Conservation (phyloP, 2,329 filamentous ascomycete genomes). For the Pseudocercospora vitis region DNA sequence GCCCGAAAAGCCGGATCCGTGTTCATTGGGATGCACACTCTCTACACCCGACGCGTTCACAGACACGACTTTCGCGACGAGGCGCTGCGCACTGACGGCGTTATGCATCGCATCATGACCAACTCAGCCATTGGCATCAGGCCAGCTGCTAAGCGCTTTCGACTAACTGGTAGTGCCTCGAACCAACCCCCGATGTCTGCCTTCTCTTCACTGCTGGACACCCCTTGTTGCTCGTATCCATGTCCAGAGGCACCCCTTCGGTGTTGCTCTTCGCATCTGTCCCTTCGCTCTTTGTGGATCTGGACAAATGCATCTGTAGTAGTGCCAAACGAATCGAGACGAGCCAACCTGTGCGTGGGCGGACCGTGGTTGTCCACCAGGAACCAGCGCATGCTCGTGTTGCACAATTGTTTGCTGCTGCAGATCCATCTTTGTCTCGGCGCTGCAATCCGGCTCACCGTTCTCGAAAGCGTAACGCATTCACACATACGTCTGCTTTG, state of each 20-base stretch:
- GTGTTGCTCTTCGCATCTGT: no score
- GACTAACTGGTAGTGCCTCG: constrained; percentile 11
- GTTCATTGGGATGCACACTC: constrained; percentile 17
- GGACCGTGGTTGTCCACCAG: constrained; percentile 19
- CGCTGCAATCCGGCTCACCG: constrained; percentile 12
- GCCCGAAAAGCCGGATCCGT: constrained; percentile 14
- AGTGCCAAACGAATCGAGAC: constrained; percentile 11
- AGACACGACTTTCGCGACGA: constrained; percentile 13
- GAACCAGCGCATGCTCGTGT: constrained; percentile 15
- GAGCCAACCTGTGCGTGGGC: constrained; percentile 14
- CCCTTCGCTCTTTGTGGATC: background rate
- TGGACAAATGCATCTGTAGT: background rate
- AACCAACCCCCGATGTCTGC: constrained; percentile 13
- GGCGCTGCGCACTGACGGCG: constrained; percentile 16
- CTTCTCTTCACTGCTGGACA: constrained; percentile 1
- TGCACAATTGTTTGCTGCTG: constrained; percentile 30
- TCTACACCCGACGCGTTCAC: constrained; percentile 20
- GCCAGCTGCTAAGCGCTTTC: constrained; percentile 19
- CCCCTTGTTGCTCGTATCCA: constrained; percentile 12
- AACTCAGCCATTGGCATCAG: constrained; percentile 16
- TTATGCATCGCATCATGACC: constrained; percentile 15
- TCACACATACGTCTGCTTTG: background rate
- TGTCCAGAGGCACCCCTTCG: constrained; percentile 19
- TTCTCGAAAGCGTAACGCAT: constrained; percentile 7
- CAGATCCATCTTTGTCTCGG: constrained; percentile 19